Conservation (phyloP, 2,329 filamentous ascomycete genomes). For the Trichophyton benhamiae region DNA sequence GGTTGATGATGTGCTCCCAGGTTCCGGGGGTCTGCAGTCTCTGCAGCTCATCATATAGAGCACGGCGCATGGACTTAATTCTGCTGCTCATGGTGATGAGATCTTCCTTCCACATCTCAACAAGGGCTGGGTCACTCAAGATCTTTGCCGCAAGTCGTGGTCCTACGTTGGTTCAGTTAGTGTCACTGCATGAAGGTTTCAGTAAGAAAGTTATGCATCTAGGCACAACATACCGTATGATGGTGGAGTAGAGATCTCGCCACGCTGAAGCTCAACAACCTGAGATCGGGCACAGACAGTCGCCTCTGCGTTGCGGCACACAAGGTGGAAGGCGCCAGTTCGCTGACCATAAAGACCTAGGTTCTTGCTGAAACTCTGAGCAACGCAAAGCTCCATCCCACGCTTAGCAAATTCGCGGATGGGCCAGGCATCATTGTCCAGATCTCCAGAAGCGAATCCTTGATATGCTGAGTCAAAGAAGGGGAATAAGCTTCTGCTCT, state of each 20-base stretch:
- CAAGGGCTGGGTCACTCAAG: constrained; percentile 64
- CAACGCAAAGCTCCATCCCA: constrained; percentile 57
- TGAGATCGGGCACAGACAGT: constrained; percentile 59
- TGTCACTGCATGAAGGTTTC: not conserved
- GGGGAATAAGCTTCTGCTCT: constrained; percentile 74
- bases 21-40: constrained; percentile 72
- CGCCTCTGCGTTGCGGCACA: constrained; percentile 31
- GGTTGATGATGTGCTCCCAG: constrained; percentile 97
- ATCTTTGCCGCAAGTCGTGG: constrained; percentile 30
- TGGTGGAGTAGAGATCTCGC: constrained; percentile 85
- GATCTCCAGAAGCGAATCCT: constrained; percentile 85
- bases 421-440: constrained; percentile 72
- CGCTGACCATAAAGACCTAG: constrained; percentile 88
- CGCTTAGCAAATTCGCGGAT: constrained; percentile 84
- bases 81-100: constrained; percentile 83
- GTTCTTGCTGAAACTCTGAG: constrained; percentile 50
- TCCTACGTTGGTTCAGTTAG: constrained; percentile 5
- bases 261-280: constrained; percentile 77
- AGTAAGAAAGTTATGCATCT: not conserved
- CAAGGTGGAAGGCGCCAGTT: constrained; percentile 75
- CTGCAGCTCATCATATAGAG: constrained; percentile 67
- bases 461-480: constrained; percentile 99
- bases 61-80: constrained; percentile 80
- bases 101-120: constrained; percentile 81
- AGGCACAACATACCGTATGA: constrained; percentile 51